Conservation (phyloP, 2,329 filamentous ascomycete genomes). For the Stagonosporopsis rhizophila region DNA sequence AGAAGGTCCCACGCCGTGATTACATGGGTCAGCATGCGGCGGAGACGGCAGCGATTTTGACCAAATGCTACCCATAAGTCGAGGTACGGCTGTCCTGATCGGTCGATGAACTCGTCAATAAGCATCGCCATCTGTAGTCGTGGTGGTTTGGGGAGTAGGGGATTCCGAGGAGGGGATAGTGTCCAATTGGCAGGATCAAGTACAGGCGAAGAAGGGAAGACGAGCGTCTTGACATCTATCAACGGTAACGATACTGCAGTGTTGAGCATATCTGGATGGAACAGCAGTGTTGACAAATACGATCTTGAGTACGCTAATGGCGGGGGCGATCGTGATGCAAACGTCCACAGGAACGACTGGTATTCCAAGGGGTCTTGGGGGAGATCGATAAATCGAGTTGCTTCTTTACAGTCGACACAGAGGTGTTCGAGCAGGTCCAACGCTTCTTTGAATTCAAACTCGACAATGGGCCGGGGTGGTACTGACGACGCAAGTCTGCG, state of each 20-base stretch:
- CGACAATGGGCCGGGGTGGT: constrained; percentile 87
- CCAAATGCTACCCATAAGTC: constrained; percentile 85
- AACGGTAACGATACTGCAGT: constrained; percentile 78
- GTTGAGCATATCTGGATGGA: constrained; percentile 68
- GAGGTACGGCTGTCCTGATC: constrained; percentile 72
- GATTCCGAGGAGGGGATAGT: constrained; percentile 63
- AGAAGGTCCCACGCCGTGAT: constrained; percentile 84
- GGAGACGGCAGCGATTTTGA: constrained; percentile 87
- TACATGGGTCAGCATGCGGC: constrained; percentile 86
- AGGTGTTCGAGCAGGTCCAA: constrained; percentile 73
- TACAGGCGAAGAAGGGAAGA: constrained; percentile 74
- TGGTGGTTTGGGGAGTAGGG: constrained; percentile 68
- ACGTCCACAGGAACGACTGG: constrained; percentile 73
- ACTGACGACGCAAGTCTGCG: constrained; percentile 92
- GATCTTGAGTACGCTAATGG: constrained; percentile 85
- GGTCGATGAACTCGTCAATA: constrained; percentile 72
- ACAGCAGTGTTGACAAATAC: constrained; percentile 77
- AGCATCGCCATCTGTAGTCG: constrained; percentile 70
- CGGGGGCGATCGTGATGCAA: constrained; percentile 80
- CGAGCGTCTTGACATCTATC: constrained; percentile 78
- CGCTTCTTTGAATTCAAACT: constrained; percentile 75
- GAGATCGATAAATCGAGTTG: constrained; percentile 42
- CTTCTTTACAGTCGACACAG: constrained; percentile 73
- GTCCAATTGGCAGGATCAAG: constrained; percentile 78
- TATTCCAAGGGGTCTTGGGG: constrained; percentile 45